Evolutionary conservation across 352 stramenopile genomes (phyloP).

Genomic region (Globisporangium splendens): DNA sequence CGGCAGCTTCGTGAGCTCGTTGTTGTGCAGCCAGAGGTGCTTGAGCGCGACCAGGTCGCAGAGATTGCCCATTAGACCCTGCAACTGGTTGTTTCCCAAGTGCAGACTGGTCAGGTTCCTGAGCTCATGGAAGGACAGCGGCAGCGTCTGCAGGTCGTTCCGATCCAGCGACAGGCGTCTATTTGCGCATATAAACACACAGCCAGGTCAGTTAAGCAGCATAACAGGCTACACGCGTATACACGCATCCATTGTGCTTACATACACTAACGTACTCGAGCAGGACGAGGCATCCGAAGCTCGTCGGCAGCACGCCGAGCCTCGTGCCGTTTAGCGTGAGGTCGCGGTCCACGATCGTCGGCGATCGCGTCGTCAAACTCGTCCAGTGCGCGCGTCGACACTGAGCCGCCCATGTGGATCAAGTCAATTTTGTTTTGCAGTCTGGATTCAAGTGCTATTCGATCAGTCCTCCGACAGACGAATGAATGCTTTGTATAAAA

Average conservation of each 20-base stretch:
- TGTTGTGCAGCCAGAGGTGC: constrained; percentile 32
- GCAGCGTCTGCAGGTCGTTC: constrained; percentile 51
- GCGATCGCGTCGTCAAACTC: constrained; percentile 38
- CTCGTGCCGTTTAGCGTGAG: constrained; percentile 30
- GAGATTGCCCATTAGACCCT: constrained; percentile 48
- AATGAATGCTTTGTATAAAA: too few relatives aligned
- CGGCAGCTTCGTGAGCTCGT: constrained; percentile 10
- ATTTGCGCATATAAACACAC: constrained; percentile 1
- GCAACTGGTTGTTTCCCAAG: constrained; percentile 40
- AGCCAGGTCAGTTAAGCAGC: neutral
- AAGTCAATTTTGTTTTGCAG: too few relatives aligned
- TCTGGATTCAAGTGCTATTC: too few relatives aligned
- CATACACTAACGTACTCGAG: constrained; percentile 37
- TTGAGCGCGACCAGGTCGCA: constrained; percentile 35
- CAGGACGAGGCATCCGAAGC: constrained; percentile 43
- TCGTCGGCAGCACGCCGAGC: constrained; percentile 35
- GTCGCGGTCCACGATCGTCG: constrained; percentile 32
- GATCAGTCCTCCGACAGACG: too few relatives aligned
- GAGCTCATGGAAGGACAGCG: constrained; percentile 52
- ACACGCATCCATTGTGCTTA: neutral
- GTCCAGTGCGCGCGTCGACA: constrained; percentile 31
- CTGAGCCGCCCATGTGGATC: constrained; percentile 24
- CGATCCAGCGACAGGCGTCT: constrained; percentile 46
- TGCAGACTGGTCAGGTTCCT: constrained; percentile 30
- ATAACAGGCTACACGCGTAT: neutral